These are phyloP conservation scores for Rhipidocladum racemiflorum DNA, from an alignment of 176 grass and related monocot genomes.

Conservation along the genomic window DNA sequence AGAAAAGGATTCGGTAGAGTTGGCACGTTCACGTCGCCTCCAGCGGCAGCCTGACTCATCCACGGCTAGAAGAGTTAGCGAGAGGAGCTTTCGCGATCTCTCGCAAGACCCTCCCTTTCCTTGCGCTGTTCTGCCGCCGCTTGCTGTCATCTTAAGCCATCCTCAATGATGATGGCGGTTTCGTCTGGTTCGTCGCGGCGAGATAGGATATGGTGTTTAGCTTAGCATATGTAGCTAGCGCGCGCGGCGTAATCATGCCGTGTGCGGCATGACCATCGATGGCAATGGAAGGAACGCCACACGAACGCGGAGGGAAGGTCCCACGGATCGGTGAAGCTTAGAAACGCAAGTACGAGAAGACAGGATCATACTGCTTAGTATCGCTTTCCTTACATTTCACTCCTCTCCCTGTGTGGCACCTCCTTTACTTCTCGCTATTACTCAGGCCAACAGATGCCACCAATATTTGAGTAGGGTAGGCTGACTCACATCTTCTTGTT, in stretches of 20 bases:
- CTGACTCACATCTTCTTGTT: background rate
- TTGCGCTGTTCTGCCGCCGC: background rate
- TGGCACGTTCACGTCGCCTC: background rate
- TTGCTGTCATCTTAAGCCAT: conserved; percentile 40
- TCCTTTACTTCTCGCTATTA: conserved; percentile 4
- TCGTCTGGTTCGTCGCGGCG: background rate
- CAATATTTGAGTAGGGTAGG: background rate
- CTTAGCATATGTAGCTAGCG: background rate
- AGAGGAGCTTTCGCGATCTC: background rate
- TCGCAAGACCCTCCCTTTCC: background rate
- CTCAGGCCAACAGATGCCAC: background rate
- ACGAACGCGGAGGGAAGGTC: background rate
- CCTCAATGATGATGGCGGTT: background rate
- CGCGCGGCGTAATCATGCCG: conserved; percentile 30
- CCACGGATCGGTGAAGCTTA: background rate
- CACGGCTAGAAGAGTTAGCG: background rate
- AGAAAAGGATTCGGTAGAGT: background rate
- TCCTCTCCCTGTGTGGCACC: background rate
- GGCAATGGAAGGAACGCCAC: background rate
- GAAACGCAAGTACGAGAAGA: background rate
- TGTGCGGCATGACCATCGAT: background rate
- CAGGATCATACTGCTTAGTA: background rate
- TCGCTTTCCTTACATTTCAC: conserved; percentile 33
- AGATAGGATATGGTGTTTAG: background rate
- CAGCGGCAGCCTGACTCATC: background rate